Conservation (phyloP, 768 basidiomycete genomes). For the Podaxis carcinomalis region DNA sequence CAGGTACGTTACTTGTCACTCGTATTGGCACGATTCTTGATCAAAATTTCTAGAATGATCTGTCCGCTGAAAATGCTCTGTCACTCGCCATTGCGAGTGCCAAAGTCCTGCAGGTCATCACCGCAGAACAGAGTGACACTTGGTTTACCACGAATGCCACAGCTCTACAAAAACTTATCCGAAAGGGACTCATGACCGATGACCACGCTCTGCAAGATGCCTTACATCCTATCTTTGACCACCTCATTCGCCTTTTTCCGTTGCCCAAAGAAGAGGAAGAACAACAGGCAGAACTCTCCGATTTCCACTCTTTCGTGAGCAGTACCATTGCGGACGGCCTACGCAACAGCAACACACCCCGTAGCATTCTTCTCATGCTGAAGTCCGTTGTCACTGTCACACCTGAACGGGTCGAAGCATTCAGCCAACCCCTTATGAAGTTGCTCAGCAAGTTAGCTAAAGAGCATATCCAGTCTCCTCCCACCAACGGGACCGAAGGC, state of each 20-base stretch:
- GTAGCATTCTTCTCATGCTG: slow-evolving; percentile 82
- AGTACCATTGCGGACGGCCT: slow-evolving; percentile 74
- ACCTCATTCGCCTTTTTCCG: slow-evolving; percentile 72
- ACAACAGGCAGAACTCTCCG: slow-evolving; percentile 63
- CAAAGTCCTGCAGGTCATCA: slow-evolving; percentile 84
- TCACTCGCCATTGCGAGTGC: slow-evolving; percentile 74
- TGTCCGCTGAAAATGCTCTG: slow-evolving; percentile 61
- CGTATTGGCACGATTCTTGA: background rate
- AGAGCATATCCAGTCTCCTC: slow-evolving; percentile 70
- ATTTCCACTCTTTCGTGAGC: slow-evolving; percentile 76
- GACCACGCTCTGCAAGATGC: slow-evolving; percentile 78
- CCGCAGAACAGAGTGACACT: slow-evolving; percentile 73
- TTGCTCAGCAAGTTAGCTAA: slow-evolving; percentile 82
- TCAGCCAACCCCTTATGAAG: slow-evolving; percentile 72
- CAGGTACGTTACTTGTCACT: slow-evolving; percentile 44
- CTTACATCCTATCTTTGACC: slow-evolving; percentile 78
- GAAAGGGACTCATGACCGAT: slow-evolving; percentile 81
- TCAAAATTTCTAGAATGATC: slow-evolving; percentile 51
- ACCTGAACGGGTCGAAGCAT: slow-evolving; percentile 81
- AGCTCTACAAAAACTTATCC: slow-evolving; percentile 76
- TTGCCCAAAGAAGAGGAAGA: slow-evolving; percentile 77
- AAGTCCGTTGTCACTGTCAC: slow-evolving; percentile 77
- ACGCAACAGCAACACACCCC: slow-evolving; percentile 64
- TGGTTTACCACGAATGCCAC: slow-evolving; percentile 77
- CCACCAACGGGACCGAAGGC: slow-evolving; percentile 49